A percentile compares a stretch with the other conserved stretches of the same genome.
phyloP scores from a whole-genome alignment of 768 basidiomycete genomes.

The Trametes cinnabarina region DNA sequence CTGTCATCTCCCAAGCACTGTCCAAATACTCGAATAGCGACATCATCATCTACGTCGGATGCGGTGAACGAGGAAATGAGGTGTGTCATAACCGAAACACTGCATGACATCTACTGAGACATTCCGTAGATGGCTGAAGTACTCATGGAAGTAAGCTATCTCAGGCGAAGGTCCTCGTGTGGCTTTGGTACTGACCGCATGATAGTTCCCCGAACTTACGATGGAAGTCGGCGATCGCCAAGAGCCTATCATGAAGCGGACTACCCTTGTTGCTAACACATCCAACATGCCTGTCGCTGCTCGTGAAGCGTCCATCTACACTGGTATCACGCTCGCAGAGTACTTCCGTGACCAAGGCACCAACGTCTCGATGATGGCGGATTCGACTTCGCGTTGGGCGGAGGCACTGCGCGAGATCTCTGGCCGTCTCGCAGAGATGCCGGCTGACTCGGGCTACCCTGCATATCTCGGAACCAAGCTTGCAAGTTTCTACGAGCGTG shows the following conservation, averaged over 20 bases:
- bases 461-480: conserved; percentile 95
- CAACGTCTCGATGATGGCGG: conserved; percentile 99
- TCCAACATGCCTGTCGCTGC: conserved; percentile 99
- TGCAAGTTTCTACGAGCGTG: conserved; percentile 97
- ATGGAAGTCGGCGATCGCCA: conserved; percentile 90
- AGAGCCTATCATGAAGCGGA: conserved; percentile 99
- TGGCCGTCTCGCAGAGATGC: conserved; percentile 99
- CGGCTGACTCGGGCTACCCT: conserved; percentile 98
- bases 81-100: conserved; percentile 35
- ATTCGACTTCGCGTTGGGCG: conserved; percentile 98
- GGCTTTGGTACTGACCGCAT: not conserved
- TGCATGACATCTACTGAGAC: conserved; percentile 5
- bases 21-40: conserved; percentile 99
- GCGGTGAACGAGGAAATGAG: conserved; percentile 98
- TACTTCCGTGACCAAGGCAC: conserved; percentile 99
- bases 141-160: conserved; percentile 78
- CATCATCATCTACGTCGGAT: conserved; percentile 98
- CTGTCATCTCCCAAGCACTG: conserved; percentile 96
- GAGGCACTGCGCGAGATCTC: conserved; percentile 99
- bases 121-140: conserved; percentile 85
- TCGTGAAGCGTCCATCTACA: conserved; percentile 98
- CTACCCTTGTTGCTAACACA: conserved; percentile 96
- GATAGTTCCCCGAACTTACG: conserved; percentile 81
- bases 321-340: conserved; percentile 97
- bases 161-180: not conserved